A percentile compares a stretch with the other conserved stretches of the same genome.
These are phyloP conservation scores for Dryas drummondii DNA, from an alignment of 306 rosid species.

Conservation along the genomic window DNA sequence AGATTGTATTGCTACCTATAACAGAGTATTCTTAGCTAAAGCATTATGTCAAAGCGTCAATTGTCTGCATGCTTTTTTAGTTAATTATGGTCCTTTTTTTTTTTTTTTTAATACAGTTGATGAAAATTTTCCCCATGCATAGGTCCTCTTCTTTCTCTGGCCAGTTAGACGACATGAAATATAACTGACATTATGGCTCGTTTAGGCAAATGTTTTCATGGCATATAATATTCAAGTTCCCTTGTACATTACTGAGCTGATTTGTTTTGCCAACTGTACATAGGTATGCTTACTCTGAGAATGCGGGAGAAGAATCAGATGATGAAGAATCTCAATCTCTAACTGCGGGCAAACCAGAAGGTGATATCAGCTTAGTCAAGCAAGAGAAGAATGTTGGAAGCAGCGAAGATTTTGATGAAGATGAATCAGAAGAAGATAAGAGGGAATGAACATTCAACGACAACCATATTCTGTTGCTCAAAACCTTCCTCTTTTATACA, in stretches of 20 bases:
- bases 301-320: slow-evolving; percentile 75
- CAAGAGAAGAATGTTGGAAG: slow-evolving; percentile 50
- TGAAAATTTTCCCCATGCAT: neutral
- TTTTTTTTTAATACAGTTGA: neutral
- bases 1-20: neutral
- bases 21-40: neutral
- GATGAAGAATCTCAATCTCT: slow-evolving; percentile 82
- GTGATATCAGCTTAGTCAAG: slow-evolving; percentile 62
- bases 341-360: slow-evolving; percentile 58
- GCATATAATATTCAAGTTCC: neutral
- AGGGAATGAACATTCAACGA: slow-evolving; percentile 50
- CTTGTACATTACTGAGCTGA: slow-evolving; percentile 10
- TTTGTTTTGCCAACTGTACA: slow-evolving; percentile 16
- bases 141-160: neutral
- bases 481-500: neutral
- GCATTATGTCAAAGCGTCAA: neutral
- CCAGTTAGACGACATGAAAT: too few species aligned
- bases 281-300: slow-evolving; percentile 94
- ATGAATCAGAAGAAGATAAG: slow-evolving; percentile 74
- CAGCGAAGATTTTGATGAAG: slow-evolving; percentile 35
- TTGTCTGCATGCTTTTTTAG: neutral
- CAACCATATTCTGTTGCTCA: neutral
- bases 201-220: neutral
- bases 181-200: neutral
- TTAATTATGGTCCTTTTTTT: neutral